These are phyloP conservation scores for Flagelloscypha sp. DNA, from an alignment of 768 basidiomycete species.

Conservation along the genomic window DNA sequence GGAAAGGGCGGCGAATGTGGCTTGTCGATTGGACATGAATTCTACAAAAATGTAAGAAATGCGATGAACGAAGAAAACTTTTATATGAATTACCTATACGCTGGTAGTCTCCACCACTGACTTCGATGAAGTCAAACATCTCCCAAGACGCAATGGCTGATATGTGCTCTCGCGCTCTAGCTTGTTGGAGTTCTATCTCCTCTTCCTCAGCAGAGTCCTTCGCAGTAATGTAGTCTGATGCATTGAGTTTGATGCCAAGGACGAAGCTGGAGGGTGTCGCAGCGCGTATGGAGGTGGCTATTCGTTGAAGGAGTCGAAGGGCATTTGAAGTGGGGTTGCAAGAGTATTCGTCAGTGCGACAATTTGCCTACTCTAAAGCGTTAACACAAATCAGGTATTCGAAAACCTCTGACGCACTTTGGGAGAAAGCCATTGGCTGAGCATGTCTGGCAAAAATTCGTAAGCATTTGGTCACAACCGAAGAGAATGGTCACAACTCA, in stretches of 20 bases:
- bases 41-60: constrained; percentile 28
- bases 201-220: constrained; percentile 23
- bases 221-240: constrained; percentile 56
- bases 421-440: constrained; percentile 70
- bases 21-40: constrained; percentile 51
- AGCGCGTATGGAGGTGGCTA: constrained; percentile 48
- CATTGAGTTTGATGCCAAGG: constrained; percentile 74
- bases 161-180: constrained; percentile 52
- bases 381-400: not conserved
- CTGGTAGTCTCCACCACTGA: constrained; percentile 85
- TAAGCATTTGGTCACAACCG: constrained; percentile 1
- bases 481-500: constrained; percentile 28
- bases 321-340: constrained; percentile 25
- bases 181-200: too few relatives aligned
- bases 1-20: constrained; percentile 66
- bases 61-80: not conserved
- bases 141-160: constrained; percentile 54
- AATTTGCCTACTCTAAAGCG: constrained; percentile 26
- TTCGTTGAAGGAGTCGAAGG: constrained; percentile 49
- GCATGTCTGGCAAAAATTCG: constrained; percentile 44
- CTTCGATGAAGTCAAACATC: constrained; percentile 74
- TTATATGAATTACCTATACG: constrained; percentile 44
- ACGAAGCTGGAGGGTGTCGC: constrained; percentile 51
- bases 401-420: constrained; percentile 35
- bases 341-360: constrained; percentile 56